phyloP scores from a whole-genome alignment of 1,284 basidiomycete genomes.

The Malassezia brasiliensis region DNA sequence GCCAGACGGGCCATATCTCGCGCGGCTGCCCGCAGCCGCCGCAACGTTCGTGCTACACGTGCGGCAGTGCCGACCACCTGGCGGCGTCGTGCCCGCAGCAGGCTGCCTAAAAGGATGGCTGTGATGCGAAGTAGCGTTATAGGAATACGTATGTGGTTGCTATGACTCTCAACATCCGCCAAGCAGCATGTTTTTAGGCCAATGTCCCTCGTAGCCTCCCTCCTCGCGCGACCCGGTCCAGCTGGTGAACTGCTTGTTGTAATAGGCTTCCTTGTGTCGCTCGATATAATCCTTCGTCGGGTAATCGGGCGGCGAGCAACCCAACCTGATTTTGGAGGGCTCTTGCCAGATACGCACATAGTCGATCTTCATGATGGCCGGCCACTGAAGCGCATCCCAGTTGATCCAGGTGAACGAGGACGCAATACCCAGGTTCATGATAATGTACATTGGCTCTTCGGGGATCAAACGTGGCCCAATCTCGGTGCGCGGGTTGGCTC shows the following conservation, averaged over 20 bases:
- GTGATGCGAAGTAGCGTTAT: not conserved
- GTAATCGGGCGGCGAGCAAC: slow-evolving; percentile 49
- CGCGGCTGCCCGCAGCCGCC: slow-evolving; percentile 38
- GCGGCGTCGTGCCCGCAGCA: slow-evolving; percentile 16
- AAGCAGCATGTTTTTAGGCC: slow-evolving; percentile 26
- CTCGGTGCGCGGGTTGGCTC: slow-evolving; percentile 58
- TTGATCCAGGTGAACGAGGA: slow-evolving; percentile 24
- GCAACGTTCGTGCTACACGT: slow-evolving; percentile 39
- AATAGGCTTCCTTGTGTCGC: slow-evolving; percentile 37
- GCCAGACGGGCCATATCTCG: slow-evolving; percentile 38
- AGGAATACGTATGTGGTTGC: not conserved
- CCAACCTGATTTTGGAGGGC: slow-evolving; percentile 30
- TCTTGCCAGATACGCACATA: slow-evolving; percentile 38
- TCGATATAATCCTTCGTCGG: slow-evolving; percentile 44
- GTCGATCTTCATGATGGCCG: slow-evolving; percentile 25
- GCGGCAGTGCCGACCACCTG: slow-evolving; percentile 15
- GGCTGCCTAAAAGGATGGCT: not conserved
- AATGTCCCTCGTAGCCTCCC: slow-evolving; percentile 26
- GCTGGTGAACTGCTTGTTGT: slow-evolving; percentile 36
- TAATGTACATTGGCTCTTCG: slow-evolving; percentile 50
- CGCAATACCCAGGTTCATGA: slow-evolving; percentile 37
- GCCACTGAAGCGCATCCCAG: slow-evolving; percentile 20
- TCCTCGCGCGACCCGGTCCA: slow-evolving; percentile 25
- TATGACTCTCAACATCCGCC: slow-evolving; percentile 19
- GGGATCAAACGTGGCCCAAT: slow-evolving; percentile 67